These are phyloP conservation scores for Isatis lusitanica DNA, from an alignment of 441 rosid species.

Conservation along the genomic window DNA sequence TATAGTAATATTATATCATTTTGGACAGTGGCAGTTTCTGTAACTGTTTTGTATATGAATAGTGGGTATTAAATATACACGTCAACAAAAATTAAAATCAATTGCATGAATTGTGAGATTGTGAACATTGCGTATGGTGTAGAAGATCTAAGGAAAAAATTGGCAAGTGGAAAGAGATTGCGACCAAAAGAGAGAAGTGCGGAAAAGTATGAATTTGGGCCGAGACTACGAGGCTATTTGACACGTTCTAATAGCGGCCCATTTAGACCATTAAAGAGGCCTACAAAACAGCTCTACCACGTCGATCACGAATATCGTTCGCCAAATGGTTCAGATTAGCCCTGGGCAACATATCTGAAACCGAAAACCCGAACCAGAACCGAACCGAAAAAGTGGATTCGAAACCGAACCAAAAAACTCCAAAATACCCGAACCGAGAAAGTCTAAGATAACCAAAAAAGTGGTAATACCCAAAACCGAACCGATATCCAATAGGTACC, in stretches of 20 bases:
- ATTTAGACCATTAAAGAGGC: neutral
- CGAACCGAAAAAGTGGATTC: too few species aligned
- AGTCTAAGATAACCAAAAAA: too few species aligned
- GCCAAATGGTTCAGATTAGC: too few species aligned
- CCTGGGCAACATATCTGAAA: too few species aligned
- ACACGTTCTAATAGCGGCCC: neutral
- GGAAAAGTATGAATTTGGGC: neutral
- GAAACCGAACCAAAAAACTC: too few species aligned
- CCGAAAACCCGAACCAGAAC: too few species aligned
- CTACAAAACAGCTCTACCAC: too few species aligned
- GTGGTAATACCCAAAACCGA: too few species aligned
- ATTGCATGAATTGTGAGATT: neutral
- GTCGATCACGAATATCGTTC: too few species aligned
- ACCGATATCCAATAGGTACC: too few species aligned
- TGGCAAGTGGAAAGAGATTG: neutral
- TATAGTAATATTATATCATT: neutral
- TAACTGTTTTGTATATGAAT: conserved; percentile 3
- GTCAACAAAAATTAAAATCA: neutral
- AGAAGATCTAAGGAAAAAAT: neutral
- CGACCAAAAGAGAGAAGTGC: neutral
- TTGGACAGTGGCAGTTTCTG: neutral
- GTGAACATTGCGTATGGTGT: neutral
- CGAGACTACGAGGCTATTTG: neutral
- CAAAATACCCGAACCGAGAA: too few species aligned
- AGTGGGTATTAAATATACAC: neutral